phyloP scores from a whole-genome alignment of 805 yeast genomes.

The Candida piceae region DNA sequence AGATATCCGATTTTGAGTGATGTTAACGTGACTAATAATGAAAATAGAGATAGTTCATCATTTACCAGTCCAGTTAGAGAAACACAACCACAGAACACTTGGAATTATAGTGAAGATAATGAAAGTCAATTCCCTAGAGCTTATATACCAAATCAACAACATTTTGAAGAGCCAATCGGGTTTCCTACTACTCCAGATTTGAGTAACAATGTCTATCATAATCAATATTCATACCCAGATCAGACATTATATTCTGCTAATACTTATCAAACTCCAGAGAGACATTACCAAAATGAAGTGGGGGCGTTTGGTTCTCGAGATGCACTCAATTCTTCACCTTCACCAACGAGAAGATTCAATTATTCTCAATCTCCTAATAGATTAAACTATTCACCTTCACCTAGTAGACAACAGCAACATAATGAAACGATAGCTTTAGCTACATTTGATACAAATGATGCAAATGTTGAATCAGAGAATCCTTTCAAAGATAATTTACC shows the following conservation, averaged over 20 bases:
- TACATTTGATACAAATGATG: constrained; percentile 9
- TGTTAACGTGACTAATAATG: not conserved
- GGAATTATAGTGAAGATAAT: constrained; percentile 4
- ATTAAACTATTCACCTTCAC: constrained; percentile 18
- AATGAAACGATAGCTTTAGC: constrained; percentile 6
- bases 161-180: constrained; percentile 9
- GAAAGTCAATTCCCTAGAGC: constrained; percentile 5
- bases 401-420: constrained; percentile 7
- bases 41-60: no score
- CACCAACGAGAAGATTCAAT: constrained; percentile 14
- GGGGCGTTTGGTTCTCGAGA: constrained; percentile 5
- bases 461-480: not conserved
- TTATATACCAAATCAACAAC: constrained; percentile 3
- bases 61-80: no score
- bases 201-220: not conserved
- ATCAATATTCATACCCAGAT: not conserved
- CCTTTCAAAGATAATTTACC: not conserved
- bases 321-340: constrained; percentile 6
- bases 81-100: constrained; percentile 6
- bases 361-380: constrained; percentile 18
- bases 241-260: not conserved
- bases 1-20: not conserved
- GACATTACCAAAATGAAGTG: constrained; percentile 5
- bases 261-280: constrained; percentile 6
- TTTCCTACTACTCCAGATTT: constrained; percentile 4